phyloP scores from a whole-genome alignment of 1,284 basidiomycete genomes.

The Pholiota adiposa region DNA sequence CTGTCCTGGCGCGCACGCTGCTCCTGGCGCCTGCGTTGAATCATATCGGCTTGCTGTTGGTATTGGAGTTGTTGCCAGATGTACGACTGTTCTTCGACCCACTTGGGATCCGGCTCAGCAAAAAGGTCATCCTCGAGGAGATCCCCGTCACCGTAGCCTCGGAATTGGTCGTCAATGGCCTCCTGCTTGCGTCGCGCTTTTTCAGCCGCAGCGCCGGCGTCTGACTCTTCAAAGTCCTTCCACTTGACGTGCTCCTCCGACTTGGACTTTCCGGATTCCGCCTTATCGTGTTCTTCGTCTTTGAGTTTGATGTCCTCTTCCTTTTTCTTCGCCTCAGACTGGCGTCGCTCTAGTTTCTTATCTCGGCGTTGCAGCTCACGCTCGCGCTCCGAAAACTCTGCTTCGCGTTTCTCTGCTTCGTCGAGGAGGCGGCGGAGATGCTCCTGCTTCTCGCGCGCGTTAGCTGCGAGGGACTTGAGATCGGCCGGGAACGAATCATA shows the following conservation, averaged over 20 bases:
- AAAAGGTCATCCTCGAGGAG: not conserved
- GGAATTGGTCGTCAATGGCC: conserved; percentile 7
- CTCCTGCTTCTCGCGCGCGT: not conserved
- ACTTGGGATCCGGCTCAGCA: conserved; percentile 3
- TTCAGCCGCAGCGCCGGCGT: not conserved
- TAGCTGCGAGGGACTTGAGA: not conserved
- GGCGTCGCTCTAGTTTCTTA: not conserved
- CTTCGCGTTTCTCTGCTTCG: conserved; percentile 1
- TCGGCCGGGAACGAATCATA: not conserved
- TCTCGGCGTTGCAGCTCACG: not conserved
- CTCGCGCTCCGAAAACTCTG: not conserved
- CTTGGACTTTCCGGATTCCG: not conserved
- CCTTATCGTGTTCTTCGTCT: not conserved
- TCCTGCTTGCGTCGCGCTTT: conserved; percentile 7
- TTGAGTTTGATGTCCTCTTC: not conserved
- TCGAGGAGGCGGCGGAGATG: not conserved
- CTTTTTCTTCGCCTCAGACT: conserved; percentile 5
- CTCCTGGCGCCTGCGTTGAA: conserved; percentile 35
- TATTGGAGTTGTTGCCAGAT: conserved; percentile 37
- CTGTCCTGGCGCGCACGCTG: conserved; percentile 4
- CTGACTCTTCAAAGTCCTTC: not conserved
- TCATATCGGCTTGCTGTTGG: conserved; percentile 45
- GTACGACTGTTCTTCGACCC: conserved; percentile 6
- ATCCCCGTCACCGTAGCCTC: conserved; percentile 1
- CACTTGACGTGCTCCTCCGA: conserved; percentile 5